A percentile compares a stretch with the other conserved stretches of the same genome.
Evolutionary conservation across 1,139 yeast genomes (phyloP).

Genomic region (Maudiozyma humilis): DNA sequence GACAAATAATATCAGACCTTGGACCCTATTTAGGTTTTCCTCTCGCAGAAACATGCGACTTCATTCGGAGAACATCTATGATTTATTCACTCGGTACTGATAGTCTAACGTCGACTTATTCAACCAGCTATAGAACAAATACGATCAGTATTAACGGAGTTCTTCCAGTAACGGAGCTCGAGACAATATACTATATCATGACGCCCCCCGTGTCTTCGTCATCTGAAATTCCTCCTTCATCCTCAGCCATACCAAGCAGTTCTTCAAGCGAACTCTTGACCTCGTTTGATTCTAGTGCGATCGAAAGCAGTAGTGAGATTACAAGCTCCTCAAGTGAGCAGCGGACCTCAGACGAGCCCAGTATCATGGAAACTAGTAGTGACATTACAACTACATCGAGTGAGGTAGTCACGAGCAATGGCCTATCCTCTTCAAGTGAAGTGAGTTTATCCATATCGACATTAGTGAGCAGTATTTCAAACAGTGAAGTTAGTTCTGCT

Average conservation of each 20-base stretch:
- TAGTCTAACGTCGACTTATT: not conserved
- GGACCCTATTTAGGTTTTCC: not conserved
- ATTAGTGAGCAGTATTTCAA: too few relatives aligned
- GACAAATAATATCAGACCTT: not conserved
- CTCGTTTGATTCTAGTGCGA: too few relatives aligned
- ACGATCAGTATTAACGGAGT: not conserved
- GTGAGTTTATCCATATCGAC: too few relatives aligned
- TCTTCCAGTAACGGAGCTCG: not conserved
- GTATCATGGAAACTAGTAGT: too few relatives aligned
- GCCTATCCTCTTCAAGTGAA: too few relatives aligned
- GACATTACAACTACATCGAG: too few relatives aligned
- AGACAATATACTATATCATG: not conserved
- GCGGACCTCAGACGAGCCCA: too few relatives aligned
- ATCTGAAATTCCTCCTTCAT: not conserved
- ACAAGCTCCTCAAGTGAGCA: too few relatives aligned
- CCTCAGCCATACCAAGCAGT: not conserved
- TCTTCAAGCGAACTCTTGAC: not conserved
- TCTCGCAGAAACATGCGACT: not conserved
- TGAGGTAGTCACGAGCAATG: too few relatives aligned
- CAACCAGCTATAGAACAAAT: not conserved
- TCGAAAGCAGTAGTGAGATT: too few relatives aligned
- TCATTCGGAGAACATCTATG: not conserved
- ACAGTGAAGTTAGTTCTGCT: too few relatives aligned
- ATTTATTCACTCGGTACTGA: not conserved
- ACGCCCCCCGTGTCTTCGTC: not conserved